Percentiles rank a stretch among this genome's conserved stretches.
These are phyloP conservation scores for Lycium ferocissimum DNA, from an alignment of 257 asterid genomes.

Conservation along the genomic window DNA sequence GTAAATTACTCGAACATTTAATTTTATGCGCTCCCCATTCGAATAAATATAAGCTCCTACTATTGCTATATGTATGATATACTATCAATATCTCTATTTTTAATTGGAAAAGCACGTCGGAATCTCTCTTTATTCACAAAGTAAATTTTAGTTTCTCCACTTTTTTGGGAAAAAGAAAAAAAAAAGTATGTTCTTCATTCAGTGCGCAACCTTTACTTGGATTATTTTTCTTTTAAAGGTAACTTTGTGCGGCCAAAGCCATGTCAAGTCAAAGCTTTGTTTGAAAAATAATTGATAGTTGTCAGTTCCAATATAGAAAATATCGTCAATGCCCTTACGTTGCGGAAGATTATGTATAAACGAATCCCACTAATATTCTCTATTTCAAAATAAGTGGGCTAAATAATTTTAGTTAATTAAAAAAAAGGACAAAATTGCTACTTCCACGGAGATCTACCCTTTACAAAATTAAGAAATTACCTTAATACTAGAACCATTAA, in stretches of 20 bases:
- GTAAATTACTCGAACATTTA: not conserved
- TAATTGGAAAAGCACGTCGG: too few relatives aligned
- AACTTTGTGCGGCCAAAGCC: not conserved
- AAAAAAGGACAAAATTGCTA: not conserved
- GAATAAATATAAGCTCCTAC: not conserved
- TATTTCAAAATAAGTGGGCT: conserved; percentile 3
- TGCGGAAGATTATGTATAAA: not conserved
- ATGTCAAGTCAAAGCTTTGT: not conserved
- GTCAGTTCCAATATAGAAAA: not conserved
- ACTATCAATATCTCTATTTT: too few relatives aligned
- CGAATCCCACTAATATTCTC: conserved; percentile 16
- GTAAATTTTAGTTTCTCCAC: not conserved
- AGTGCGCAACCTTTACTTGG: not conserved
- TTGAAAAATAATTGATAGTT: not conserved
- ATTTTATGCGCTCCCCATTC: not conserved
- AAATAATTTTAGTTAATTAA: not conserved
- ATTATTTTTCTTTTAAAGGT: not conserved
- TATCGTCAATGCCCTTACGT: not conserved
- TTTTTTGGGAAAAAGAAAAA: not conserved
- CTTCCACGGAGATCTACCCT: conserved; percentile 18
- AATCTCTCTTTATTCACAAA: not conserved
- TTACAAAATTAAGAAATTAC: not conserved
- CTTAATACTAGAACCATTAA: not conserved
- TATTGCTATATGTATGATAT: too few relatives aligned
- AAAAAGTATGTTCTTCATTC: not conserved